These are phyloP conservation scores for Penicillium oxalicum DNA, from an alignment of 2,329 filamentous ascomycete species.

Conservation along the genomic window DNA sequence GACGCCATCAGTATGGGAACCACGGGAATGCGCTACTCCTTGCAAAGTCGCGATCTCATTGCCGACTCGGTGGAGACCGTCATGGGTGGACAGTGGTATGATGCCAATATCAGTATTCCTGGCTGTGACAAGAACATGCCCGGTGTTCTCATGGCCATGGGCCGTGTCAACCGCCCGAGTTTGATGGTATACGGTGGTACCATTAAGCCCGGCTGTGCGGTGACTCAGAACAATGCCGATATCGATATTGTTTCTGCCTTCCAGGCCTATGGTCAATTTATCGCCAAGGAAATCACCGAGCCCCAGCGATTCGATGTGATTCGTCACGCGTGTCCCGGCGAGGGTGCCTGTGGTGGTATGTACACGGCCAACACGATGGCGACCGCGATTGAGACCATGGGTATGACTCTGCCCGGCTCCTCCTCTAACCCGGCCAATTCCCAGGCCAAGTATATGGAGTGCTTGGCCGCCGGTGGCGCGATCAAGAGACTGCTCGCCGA, in stretches of 20 bases:
- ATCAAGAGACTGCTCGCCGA: conserved; percentile 69
- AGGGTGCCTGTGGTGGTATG: conserved; percentile 82
- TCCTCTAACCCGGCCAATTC: conserved; percentile 74
- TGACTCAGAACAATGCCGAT: conserved; percentile 62
- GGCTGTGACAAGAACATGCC: conserved; percentile 99
- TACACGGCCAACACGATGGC: conserved; percentile 74
- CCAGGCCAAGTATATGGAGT: conserved; percentile 65
- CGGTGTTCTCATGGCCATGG: conserved; percentile 87
- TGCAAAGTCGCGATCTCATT: conserved; percentile 93
- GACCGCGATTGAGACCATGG: conserved; percentile 65
- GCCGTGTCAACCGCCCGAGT: conserved; percentile 84
- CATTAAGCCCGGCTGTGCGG: conserved; percentile 84
- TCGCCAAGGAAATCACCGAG: conserved; percentile 85
- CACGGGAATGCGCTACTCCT: conserved; percentile 88
- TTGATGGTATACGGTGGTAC: conserved; percentile 98
- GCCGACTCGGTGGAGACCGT: conserved; percentile 98
- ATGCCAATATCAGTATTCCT: conserved; percentile 92
- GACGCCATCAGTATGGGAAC: conserved; percentile 99
- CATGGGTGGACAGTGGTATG: conserved; percentile 98
- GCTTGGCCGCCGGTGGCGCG: conserved; percentile 62
- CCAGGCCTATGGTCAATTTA: conserved; percentile 94
- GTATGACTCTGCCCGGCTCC: conserved; percentile 75
- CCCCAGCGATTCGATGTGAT: conserved; percentile 92
- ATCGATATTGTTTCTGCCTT: conserved; percentile 97
- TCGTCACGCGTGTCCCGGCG: conserved; percentile 78